phyloP scores from a whole-genome alignment of 2,329 filamentous ascomycete genomes.

The Domatiomyces globalis region DNA sequence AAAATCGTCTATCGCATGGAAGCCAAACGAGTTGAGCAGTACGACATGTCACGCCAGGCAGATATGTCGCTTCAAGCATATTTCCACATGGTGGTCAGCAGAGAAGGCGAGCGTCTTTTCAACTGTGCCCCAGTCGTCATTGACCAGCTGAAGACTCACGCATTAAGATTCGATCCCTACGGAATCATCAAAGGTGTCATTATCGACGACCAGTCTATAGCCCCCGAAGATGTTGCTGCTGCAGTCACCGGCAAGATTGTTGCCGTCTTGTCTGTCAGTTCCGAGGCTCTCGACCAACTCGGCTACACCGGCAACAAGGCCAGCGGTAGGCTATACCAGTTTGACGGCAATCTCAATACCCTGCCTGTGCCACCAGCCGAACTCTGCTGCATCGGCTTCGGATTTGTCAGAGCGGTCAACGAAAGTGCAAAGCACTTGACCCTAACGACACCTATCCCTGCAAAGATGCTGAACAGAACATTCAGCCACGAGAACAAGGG shows the following conservation, averaged over 20 bases:
- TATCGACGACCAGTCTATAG: constrained; percentile 36
- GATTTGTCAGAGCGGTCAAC: constrained; percentile 9
- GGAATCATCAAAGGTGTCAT: constrained; percentile 38
- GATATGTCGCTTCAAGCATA: constrained; percentile 48
- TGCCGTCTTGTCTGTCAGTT: constrained; percentile 37
- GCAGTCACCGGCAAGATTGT: constrained; percentile 41
- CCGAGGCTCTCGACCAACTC: constrained; percentile 1
- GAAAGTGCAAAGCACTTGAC: neutral
- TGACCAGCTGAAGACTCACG: constrained; percentile 12
- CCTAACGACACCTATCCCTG: neutral
- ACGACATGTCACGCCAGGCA: constrained; percentile 38
- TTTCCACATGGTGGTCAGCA: constrained; percentile 35
- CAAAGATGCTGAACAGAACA: neutral
- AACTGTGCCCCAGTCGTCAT: constrained; percentile 31
- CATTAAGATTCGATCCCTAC: constrained; percentile 29
- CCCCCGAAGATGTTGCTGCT: constrained; percentile 34
- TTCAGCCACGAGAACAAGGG: neutral
- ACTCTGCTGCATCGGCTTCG: constrained; percentile 9
- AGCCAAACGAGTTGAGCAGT: constrained; percentile 30
- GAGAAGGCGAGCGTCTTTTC: constrained; percentile 29
- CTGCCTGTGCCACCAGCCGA: constrained; percentile 6
- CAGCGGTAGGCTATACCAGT: neutral
- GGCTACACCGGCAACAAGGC: neutral
- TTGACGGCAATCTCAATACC: constrained; percentile 7
- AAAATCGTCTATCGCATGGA: constrained; percentile 32